phyloP scores from a whole-genome alignment of 2,329 filamentous ascomycete species.

The Claviceps sp. region DNA sequence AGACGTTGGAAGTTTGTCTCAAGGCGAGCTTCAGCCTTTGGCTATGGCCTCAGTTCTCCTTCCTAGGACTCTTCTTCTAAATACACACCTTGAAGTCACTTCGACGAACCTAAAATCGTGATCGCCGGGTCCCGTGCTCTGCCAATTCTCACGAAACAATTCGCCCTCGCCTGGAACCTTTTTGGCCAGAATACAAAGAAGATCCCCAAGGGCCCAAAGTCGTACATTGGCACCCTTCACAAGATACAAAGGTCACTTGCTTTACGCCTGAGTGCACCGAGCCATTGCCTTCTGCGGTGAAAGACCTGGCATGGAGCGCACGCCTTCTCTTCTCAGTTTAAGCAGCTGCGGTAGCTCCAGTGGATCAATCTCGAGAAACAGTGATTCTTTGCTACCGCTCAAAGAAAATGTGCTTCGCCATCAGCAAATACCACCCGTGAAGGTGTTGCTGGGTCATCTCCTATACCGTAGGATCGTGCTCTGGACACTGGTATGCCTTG shows the following conservation, averaged over 20 bases:
- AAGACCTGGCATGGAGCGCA: slow-evolving; percentile 14
- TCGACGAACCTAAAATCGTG: too few relatives aligned
- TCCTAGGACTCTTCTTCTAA: too few relatives aligned
- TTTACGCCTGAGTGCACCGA: neutral
- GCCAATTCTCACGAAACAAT: too few relatives aligned
- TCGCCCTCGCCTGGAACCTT: neutral
- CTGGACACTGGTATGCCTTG: slow-evolving; percentile 31
- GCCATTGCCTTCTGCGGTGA: neutral
- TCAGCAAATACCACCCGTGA: slow-evolving; percentile 27
- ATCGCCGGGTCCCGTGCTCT: too few relatives aligned
- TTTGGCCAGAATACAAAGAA: neutral
- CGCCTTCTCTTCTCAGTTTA: slow-evolving; percentile 19
- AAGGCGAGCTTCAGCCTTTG: too few relatives aligned
- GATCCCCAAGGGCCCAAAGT: neutral
- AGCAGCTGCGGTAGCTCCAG: slow-evolving; percentile 23
- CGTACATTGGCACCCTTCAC: neutral
- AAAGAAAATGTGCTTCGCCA: slow-evolving; percentile 19
- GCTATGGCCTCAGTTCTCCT: too few relatives aligned
- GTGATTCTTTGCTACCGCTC: slow-evolving; percentile 21
- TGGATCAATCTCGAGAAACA: slow-evolving; percentile 16
- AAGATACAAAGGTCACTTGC: neutral
- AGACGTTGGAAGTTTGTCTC: too few relatives aligned
- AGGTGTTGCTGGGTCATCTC: slow-evolving; percentile 35
- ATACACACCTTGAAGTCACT: too few relatives aligned
- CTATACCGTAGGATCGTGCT: slow-evolving; percentile 38